These are phyloP conservation scores for Aspergillus sp. DNA, from an alignment of 2,329 filamentous ascomycete genomes.

Conservation along the genomic window DNA sequence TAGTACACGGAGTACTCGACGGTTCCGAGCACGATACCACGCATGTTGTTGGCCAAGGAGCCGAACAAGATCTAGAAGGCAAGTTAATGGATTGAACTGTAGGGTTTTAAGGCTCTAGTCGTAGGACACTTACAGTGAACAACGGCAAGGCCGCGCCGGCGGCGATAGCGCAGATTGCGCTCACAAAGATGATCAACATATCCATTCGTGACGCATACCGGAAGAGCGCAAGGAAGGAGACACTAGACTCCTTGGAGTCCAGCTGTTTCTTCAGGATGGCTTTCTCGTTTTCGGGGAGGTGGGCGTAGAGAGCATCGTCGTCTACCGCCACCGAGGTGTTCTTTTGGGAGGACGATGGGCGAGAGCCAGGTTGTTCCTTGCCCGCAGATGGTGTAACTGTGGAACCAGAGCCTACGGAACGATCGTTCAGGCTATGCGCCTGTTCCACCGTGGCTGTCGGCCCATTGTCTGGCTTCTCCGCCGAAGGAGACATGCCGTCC, in stretches of 20 bases:
- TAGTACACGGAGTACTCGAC: conserved; percentile 58
- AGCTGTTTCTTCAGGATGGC: conserved; percentile 68
- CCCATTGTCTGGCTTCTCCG: conserved; percentile 3
- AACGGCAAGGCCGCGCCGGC: conserved; percentile 74
- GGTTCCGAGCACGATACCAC: conserved; percentile 56
- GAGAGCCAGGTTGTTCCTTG: conserved; percentile 18
- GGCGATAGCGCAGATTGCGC: conserved; percentile 64
- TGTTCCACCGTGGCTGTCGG: conserved; percentile 6
- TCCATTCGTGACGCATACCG: conserved; percentile 69
- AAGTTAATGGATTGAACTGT: conserved; percentile 5
- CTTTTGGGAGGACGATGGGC: conserved; percentile 9
- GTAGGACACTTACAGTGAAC: conserved; percentile 64
- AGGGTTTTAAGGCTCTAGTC: too few species aligned
- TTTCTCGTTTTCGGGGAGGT: conserved; percentile 66
- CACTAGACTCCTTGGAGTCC: conserved; percentile 61
- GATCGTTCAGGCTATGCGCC: conserved; percentile 15
- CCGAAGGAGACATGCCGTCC: background rate
- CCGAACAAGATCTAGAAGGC: conserved; percentile 63
- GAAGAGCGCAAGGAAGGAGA: conserved; percentile 65
- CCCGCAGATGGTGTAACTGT: conserved; percentile 16
- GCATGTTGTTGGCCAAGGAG: conserved; percentile 70
- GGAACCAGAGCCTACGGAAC: conserved; percentile 23
- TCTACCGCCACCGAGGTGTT: conserved; percentile 26
- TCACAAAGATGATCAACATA: conserved; percentile 61
- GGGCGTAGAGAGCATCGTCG: conserved; percentile 55